Percentiles rank a stretch among this genome's conserved stretches.
These are phyloP conservation scores for Talaromyces sp. DNA, from an alignment of 2,329 filamentous ascomycete species.

Conservation along the genomic window DNA sequence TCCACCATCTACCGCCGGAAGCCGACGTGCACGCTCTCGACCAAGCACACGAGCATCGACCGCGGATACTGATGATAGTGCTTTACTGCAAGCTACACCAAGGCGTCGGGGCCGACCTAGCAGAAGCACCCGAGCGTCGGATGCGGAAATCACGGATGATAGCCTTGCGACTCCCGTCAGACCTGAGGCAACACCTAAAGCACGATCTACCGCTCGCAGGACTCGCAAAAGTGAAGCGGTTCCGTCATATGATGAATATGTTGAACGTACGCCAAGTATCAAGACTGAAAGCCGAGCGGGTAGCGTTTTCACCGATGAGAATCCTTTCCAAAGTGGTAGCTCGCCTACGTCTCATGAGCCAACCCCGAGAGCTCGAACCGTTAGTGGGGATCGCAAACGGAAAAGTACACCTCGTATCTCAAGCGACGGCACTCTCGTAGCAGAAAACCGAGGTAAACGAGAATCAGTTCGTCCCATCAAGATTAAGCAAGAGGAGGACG, in stretches of 20 bases:
- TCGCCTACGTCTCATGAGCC: constrained; percentile 57
- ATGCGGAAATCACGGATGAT: constrained; percentile 33
- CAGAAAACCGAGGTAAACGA: constrained; percentile 28
- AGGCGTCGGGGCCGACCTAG: constrained; percentile 33
- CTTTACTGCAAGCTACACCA: constrained; percentile 27
- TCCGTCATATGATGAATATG: constrained; percentile 36
- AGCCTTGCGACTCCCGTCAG: constrained; percentile 33
- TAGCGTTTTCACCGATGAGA: constrained; percentile 79
- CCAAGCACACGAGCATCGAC: constrained; percentile 46
- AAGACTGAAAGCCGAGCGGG: constrained; percentile 50
- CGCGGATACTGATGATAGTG: constrained; percentile 34
- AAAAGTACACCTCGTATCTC: constrained; percentile 49
- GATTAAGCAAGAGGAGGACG: constrained; percentile 50
- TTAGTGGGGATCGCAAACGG: constrained; percentile 44
- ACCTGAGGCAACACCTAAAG: constrained; percentile 32
- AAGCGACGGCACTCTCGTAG: constrained; percentile 26
- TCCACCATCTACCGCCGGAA: constrained; percentile 52
- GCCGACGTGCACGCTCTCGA: constrained; percentile 51
- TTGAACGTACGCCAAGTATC: constrained; percentile 30
- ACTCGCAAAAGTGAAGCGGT: constrained; percentile 47
- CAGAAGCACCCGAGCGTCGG: constrained; percentile 30
- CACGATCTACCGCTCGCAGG: constrained; percentile 50
- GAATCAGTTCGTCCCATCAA: constrained; percentile 33
- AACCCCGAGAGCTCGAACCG: constrained; percentile 38
- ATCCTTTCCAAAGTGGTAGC: constrained; percentile 87